phyloP scores from a whole-genome alignment of 2,329 filamentous ascomycete species.

The Ophiocordyceps camponoti-saundersi region DNA sequence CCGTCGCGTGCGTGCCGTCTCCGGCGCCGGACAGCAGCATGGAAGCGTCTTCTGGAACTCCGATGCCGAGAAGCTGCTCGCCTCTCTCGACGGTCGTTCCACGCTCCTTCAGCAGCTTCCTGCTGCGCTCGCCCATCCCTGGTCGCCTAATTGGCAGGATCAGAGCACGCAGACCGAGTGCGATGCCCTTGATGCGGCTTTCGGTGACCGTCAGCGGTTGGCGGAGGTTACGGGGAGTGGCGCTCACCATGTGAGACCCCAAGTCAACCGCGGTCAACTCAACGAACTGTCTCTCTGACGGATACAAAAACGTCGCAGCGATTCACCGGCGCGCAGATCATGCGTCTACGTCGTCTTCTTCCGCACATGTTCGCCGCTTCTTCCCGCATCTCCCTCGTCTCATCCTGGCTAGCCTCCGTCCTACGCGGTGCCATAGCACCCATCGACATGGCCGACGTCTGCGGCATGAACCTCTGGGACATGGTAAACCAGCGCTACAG shows the following conservation, averaged over 20 bases:
- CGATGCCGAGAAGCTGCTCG: constrained; percentile 48
- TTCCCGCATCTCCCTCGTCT: constrained; percentile 77
- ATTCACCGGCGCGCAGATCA: constrained; percentile 94
- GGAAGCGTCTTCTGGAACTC: constrained; percentile 87
- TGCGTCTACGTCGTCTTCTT: constrained; percentile 66
- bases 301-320: constrained; percentile 32
- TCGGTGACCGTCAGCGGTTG: constrained; percentile 51
- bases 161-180: constrained; percentile 87
- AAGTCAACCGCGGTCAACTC: too few species aligned
- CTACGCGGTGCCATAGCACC: constrained; percentile 75
- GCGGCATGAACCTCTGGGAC: constrained; percentile 95
- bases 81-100: constrained; percentile 38
- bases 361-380: constrained; percentile 70
- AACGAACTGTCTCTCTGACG: background rate
- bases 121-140: constrained; percentile 63
- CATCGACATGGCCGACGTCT: constrained; percentile 86
- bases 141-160: constrained; percentile 96
- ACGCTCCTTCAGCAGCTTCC: constrained; percentile 56
- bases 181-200: constrained; percentile 61
- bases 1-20: constrained; percentile 59
- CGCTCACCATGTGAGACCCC: constrained; percentile 68
- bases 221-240: constrained; percentile 76
- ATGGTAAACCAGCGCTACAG: constrained; percentile 60
- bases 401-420: constrained; percentile 83
- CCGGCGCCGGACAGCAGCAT: constrained; percentile 91